Percentiles rank a stretch among this genome's conserved stretches.
Evolutionary conservation across 1,139 yeast species (phyloP).

Genomic region (Yamadazyma kanchanaburiensis): DNA sequence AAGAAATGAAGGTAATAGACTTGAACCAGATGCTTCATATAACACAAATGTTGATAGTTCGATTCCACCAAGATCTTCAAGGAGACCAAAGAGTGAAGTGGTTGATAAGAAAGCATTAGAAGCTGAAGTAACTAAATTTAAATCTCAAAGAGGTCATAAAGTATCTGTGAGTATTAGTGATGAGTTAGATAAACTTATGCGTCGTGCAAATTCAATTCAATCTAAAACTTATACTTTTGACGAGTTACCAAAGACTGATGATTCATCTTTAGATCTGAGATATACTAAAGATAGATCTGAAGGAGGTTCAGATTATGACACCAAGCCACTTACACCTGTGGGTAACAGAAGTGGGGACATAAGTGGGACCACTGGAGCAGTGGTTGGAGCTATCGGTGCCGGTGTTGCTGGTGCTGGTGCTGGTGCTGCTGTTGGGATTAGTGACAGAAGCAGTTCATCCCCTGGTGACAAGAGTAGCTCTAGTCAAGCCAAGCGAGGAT

Average conservation of each 20-base stretch:
- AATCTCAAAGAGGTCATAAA: constrained; percentile 6
- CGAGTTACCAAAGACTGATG: constrained; percentile 10
- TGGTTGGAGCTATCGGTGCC: background rate
- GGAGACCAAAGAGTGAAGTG: constrained; percentile 37
- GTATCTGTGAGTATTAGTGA: constrained; percentile 26
- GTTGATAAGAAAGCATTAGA: constrained; percentile 12
- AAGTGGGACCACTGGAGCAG: background rate
- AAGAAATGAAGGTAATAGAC: constrained; percentile 5
- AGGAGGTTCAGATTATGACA: too few species aligned
- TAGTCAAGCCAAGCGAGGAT: constrained; percentile 1
- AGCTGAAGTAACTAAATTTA: constrained; percentile 3
- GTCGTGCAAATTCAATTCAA: constrained; percentile 27
- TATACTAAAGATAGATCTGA: background rate
- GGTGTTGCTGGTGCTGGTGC: background rate
- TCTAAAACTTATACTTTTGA: constrained; percentile 14
- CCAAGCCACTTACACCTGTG: too few species aligned
- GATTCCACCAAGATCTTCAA: constrained; percentile 41
- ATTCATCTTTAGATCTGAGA: constrained; percentile 8
- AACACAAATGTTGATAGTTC: constrained; percentile 37
- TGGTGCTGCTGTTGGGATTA: background rate
- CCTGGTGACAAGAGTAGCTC: too few species aligned
- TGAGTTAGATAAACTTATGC: constrained; percentile 42
- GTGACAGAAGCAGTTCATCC: too few species aligned
- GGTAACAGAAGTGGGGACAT: constrained; percentile 1
- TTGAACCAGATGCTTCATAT: constrained; percentile 28